Evolutionary conservation across 768 basidiomycete species (phyloP), one percentile per base, ranked within the genome.

Genomic region (Rubroboletus satanas): DNA sequence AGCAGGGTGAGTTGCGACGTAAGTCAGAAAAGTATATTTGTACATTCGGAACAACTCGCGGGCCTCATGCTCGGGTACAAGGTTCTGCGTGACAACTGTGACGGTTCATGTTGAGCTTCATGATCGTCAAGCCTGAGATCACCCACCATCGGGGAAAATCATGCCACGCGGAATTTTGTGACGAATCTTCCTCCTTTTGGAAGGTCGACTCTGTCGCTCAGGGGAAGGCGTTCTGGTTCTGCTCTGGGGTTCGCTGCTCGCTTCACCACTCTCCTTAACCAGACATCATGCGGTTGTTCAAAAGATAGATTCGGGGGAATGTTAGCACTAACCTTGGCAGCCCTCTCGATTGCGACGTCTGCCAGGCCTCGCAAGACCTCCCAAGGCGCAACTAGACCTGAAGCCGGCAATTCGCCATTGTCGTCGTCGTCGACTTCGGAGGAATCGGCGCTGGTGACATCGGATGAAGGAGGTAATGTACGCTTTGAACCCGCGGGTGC

Each of bases 371-470:
- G 77, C 49, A 92, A 75, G 39, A 92, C 90, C 72, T 91, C 89
- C 85, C 88, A 89, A 47, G 92, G 92, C 9, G 90, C 91, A 51
- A 91, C 84, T 45, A 93, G 80, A 45, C 92, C 90, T 38, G 80
- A 82, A 36, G 87, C 87, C 1, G 92, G 91, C 14, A 93, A 72
- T 66, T 88, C 91, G 17, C 87, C 86, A 54, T 81, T 81, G 41
- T 88, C 89, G 43, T 91, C 89, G 45, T 90, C 90, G 47, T 93
- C 92, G n/a, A 83, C 69, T 64, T 92, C 91, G 36, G 90, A 88
- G 1, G 90, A 90, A 69, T 92, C 84, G 11, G 87, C 84, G 58
- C 88, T 91, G 9, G 85, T 83, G 56, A 84, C 80, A 61, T 82
- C 83, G 2, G 89, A 89, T 14, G 83, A 78, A 4, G 79, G 73